Evolutionary conservation across 129 eudicot genomes (phyloP).

Genomic region (Artemisia tridentata): DNA sequence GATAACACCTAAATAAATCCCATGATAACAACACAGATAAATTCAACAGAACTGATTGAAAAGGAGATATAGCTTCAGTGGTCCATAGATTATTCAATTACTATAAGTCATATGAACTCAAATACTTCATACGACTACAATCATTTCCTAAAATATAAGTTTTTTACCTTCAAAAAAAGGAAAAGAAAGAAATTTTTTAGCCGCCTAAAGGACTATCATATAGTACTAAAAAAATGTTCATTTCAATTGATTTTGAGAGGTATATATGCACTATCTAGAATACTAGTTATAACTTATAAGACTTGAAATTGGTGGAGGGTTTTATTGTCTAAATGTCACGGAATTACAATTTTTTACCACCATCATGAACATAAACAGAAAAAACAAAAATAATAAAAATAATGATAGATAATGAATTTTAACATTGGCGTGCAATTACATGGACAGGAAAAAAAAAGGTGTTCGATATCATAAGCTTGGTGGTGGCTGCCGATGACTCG

Average conservation of each 20-base stretch:
- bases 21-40: too few species aligned
- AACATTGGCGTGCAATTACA: slow-evolving; percentile 5
- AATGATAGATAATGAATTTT: slow-evolving; percentile 20
- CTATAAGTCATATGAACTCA: too few species aligned
- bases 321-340: slow-evolving; percentile 9
- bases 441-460: slow-evolving; percentile 6
- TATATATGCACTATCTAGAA: not conserved
- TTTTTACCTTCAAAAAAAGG: too few species aligned
- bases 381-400: not conserved
- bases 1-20: too few species aligned
- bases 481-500: slow-evolving; percentile 20
- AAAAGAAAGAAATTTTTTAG: too few species aligned
- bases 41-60: too few species aligned
- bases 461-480: slow-evolving; percentile 7
- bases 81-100: too few species aligned
- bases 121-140: too few species aligned
- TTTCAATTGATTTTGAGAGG: not conserved
- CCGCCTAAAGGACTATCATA: not conserved
- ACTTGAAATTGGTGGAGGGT: slow-evolving; percentile 2
- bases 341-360: slow-evolving; percentile 19
- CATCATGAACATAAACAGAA: slow-evolving; percentile 13
- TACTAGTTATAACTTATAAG: not conserved
- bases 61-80: too few species aligned
- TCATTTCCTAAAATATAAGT: too few species aligned
- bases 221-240: not conserved